These are phyloP conservation scores for Coffea canephora DNA, from an alignment of 257 asterid species.

Conservation along the genomic window DNA sequence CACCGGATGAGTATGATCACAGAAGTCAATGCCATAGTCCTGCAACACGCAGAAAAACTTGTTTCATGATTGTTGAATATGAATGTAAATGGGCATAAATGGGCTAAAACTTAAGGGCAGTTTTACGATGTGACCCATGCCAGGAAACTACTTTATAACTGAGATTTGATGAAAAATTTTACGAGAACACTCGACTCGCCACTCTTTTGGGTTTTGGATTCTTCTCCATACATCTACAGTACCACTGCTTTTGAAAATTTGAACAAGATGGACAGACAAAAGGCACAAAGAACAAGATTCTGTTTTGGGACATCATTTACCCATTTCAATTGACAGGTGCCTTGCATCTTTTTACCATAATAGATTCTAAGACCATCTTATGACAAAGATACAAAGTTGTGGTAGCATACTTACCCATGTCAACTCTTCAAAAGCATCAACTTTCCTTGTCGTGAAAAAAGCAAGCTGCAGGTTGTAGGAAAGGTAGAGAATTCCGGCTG, in stretches of 20 bases:
- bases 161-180: not conserved
- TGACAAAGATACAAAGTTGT: not conserved
- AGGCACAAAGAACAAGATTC: not conserved
- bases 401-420: slow-evolving; percentile 47
- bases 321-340: not conserved
- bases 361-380: not conserved
- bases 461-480: slow-evolving; percentile 47
- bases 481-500: slow-evolving; percentile 1
- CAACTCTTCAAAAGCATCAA: slow-evolving; percentile 65
- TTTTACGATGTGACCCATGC: not conserved
- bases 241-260: not conserved
- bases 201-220: not conserved
- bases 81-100: not conserved
- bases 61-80: not conserved
- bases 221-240: not conserved
- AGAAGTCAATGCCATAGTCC: slow-evolving; percentile 60
- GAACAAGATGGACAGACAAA: not conserved
- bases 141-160: not conserved
- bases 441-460: slow-evolving; percentile 60
- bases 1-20: slow-evolving; percentile 31
- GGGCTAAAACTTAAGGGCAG: not conserved
- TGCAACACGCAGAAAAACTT: slow-evolving; percentile 25
- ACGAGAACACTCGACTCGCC: not conserved
- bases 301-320: not conserved
- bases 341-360: not conserved